Base-by-base conservation (phyloP, 345 rosid species). In the Conringia planisiliqua region DNA sequence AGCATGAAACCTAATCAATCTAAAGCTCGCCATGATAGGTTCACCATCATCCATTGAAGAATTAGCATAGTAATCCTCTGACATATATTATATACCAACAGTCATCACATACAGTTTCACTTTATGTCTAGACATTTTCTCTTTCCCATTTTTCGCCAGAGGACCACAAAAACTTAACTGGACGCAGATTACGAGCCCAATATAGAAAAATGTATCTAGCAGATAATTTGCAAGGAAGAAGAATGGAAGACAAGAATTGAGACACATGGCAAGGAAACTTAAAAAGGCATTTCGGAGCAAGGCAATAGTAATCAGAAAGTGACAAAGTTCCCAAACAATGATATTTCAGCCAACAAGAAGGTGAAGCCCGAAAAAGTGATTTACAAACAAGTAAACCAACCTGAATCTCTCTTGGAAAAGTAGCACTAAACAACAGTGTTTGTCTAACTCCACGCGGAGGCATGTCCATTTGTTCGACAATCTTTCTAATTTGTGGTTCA, bases 361-460 rank as follows among this genome's bases (percentile, higher is more conserved):
- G 72, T 36, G 40, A 58, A 27, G 30, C 13, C 52, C 40, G 35
- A 62, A 72, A 73, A 64, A 26, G 58, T 42, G 66, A 20, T 43
- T 26, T 44, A 55, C 16, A 56, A 36, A 59, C 58, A 43, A 63
- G 52, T 50, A 58, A 46, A 74, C 63, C 33, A 10, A 91, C 98
- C 98, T 94, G 98, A 73, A 94, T 94, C 81, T 91, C 97, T 82
- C 83, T 91, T 2, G 98, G 98, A 83, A 94, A 94, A 52, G 98
- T 94, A 59, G 98, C 98, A 81, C 98, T 94, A 73, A 94, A 94
- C 74, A 94, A 84, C 90, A 94, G 85, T 20, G 98, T 94, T 79
- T 94, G 98, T 73, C 98, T 84, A 29, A 63, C 82, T 44, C 98
- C 97, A 12, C 89, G 83, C 11, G 84, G 90, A 42, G 99, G 97